Percentiles rank a stretch among this genome's conserved stretches.
Evolutionary conservation across 129 eudicot species (phyloP).

Genomic region (sunflower (Helianthus annuus)): DNA sequence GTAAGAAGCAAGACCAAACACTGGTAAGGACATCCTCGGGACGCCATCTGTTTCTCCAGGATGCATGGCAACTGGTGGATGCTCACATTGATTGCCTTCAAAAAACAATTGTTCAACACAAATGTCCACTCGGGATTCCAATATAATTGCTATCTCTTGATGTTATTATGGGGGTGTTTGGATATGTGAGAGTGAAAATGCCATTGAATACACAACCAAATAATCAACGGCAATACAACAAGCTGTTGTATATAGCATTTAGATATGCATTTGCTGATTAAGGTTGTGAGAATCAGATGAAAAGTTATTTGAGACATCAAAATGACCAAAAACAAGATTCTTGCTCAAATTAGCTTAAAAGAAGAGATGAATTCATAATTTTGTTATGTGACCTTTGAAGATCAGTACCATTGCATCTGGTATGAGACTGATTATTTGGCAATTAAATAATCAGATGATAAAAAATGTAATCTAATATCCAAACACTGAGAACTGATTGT

Average conservation of each 20-base stretch:
- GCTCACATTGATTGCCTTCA: conserved; percentile 54
- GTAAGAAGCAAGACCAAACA: conserved; percentile 90
- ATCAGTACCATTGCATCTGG: neutral
- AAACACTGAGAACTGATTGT: neutral
- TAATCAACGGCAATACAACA: neutral
- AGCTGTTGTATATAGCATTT: too few species aligned
- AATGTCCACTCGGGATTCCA: neutral
- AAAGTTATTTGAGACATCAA: neutral
- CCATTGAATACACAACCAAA: neutral
- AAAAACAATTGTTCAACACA: neutral
- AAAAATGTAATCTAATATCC: neutral
- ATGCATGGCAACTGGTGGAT: conserved; percentile 41
- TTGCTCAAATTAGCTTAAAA: neutral
- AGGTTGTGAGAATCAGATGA: too few species aligned
- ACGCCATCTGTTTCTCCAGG: conserved; percentile 49
- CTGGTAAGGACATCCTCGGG: conserved; percentile 69
- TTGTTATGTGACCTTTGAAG: neutral
- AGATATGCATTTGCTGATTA: too few species aligned
- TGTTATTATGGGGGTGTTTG: too few species aligned
- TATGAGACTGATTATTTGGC: neutral
- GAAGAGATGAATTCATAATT: neutral
- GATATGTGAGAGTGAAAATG: neutral
- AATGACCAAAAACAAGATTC: neutral
- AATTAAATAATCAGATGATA: neutral
- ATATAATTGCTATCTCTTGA: neutral